A percentile compares a stretch with the other conserved stretches of the same genome.
Evolutionary conservation across 768 basidiomycete genomes (phyloP).

Genomic region (Solioccasus polychromus): DNA sequence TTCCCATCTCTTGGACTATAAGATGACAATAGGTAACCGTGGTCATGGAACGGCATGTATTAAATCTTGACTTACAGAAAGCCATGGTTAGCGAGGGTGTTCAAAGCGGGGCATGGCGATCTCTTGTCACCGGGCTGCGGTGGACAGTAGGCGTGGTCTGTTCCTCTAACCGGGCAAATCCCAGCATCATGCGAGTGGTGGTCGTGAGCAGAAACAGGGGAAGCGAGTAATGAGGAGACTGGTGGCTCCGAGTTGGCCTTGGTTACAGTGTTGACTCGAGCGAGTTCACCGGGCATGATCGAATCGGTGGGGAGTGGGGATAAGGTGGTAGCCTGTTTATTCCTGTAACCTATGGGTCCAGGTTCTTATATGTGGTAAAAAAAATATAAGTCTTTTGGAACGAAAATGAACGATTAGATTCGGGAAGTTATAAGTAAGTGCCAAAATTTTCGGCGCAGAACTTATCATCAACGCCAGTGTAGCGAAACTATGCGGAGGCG

Average conservation of each 20-base stretch:
- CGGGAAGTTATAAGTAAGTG: not conserved
- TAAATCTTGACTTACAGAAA: slow-evolving; percentile 52
- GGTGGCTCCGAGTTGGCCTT: not conserved
- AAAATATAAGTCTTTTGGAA: too few species aligned
- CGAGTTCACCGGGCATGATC: slow-evolving; percentile 5
- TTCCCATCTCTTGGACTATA: slow-evolving; percentile 50
- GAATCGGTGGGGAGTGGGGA: too few species aligned
- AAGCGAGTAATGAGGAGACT: slow-evolving; percentile 7
- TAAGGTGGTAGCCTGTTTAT: too few species aligned
- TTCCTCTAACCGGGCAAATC: slow-evolving; percentile 41
- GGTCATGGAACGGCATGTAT: not conserved
- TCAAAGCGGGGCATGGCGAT: slow-evolving; percentile 71
- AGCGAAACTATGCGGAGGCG: not conserved
- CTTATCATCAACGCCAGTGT: slow-evolving; percentile 1
- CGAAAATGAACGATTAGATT: not conserved
- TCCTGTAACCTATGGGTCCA: too few species aligned
- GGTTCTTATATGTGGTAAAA: too few species aligned
- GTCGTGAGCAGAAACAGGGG: slow-evolving; percentile 13
- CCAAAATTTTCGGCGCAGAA: not conserved
- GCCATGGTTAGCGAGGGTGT: slow-evolving; percentile 72
- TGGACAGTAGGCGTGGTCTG: slow-evolving; percentile 40
- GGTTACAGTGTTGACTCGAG: not conserved
- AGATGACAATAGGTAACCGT: not conserved
- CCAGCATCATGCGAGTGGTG: slow-evolving; percentile 21
- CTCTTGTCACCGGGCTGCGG: slow-evolving; percentile 48